A percentile compares a stretch with the other conserved stretches of the same genome.
These are phyloP conservation scores for Schizonepeta tenuifolia DNA, from an alignment of 257 asterid genomes.

Conservation along the genomic window DNA sequence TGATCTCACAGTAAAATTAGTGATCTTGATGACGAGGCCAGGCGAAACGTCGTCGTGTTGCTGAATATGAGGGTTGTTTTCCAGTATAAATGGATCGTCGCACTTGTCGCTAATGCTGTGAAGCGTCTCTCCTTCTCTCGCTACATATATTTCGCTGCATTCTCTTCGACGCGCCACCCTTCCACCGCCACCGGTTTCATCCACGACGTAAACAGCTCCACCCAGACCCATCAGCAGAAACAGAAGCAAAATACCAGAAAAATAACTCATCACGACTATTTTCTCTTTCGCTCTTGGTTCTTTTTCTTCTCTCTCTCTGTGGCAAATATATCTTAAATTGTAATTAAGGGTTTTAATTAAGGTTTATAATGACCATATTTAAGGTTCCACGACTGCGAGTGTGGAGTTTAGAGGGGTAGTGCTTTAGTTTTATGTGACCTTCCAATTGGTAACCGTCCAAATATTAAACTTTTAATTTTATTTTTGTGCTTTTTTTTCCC, in stretches of 20 bases:
- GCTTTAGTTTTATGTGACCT: neutral
- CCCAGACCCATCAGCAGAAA: neutral
- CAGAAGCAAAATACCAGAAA: neutral
- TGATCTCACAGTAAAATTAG: neutral
- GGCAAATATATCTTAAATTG: neutral
- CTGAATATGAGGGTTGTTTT: slow-evolving; percentile 42
- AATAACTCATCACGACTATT: neutral
- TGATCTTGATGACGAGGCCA: slow-evolving; percentile 40
- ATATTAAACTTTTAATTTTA: neutral
- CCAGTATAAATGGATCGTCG: slow-evolving; percentile 42
- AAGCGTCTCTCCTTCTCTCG: slow-evolving; percentile 44
- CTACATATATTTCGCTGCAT: slow-evolving; percentile 41
- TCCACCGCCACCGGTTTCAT: neutral
- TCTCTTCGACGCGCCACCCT: slow-evolving; percentile 16
- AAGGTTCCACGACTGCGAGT: slow-evolving; percentile 27
- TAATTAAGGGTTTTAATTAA: neutral
- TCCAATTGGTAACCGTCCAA: neutral
- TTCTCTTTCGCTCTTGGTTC: neutral
- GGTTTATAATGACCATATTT: neutral
- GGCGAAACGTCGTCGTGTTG: slow-evolving; percentile 47
- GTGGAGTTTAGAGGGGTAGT: slow-evolving; percentile 8
- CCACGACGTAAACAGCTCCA: neutral
- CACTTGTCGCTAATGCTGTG: slow-evolving; percentile 45
- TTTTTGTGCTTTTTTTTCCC: neutral
- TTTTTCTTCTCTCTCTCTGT: neutral